phyloP scores from a whole-genome alignment of 305 asterid genomes.

The Solanum hybrid region DNA sequence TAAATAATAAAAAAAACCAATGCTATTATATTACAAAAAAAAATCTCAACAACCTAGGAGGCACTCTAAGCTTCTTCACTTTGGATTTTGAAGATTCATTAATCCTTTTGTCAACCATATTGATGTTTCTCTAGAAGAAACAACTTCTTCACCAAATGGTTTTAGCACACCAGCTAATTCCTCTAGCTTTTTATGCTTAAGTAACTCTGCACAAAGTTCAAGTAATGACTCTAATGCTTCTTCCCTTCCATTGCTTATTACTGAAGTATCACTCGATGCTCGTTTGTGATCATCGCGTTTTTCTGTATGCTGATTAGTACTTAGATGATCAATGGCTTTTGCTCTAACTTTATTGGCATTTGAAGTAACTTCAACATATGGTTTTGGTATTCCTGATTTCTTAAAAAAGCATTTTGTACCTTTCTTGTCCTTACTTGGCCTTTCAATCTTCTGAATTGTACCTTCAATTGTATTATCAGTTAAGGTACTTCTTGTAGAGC shows the following conservation, averaged over 20 bases:
- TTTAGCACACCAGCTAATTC: conserved; percentile 72
- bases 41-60: not conserved
- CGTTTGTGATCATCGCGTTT: not conserved
- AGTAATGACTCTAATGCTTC: conserved; percentile 79
- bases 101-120: conserved; percentile 82
- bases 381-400: not conserved
- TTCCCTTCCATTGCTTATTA: conserved; percentile 39
- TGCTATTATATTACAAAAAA: not conserved
- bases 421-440: not conserved
- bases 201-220: conserved; percentile 71
- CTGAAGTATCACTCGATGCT: not conserved
- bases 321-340: not conserved
- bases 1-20: too few relatives aligned
- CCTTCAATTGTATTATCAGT: conserved; percentile 16
- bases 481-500: conserved; percentile 49
- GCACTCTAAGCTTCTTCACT: conserved; percentile 13
- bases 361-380: not conserved
- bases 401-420: not conserved
- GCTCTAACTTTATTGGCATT: not conserved
- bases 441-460: not conserved
- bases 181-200: conserved; percentile 57
- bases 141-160: conserved; percentile 71
- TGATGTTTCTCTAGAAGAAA: conserved; percentile 83
- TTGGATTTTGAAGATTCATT: conserved; percentile 42
- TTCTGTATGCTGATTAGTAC: not conserved